A percentile compares a stretch with the other conserved stretches of the same genome.
Conservation (phyloP, 116 monocot species). For the Iris pallida region DNA sequence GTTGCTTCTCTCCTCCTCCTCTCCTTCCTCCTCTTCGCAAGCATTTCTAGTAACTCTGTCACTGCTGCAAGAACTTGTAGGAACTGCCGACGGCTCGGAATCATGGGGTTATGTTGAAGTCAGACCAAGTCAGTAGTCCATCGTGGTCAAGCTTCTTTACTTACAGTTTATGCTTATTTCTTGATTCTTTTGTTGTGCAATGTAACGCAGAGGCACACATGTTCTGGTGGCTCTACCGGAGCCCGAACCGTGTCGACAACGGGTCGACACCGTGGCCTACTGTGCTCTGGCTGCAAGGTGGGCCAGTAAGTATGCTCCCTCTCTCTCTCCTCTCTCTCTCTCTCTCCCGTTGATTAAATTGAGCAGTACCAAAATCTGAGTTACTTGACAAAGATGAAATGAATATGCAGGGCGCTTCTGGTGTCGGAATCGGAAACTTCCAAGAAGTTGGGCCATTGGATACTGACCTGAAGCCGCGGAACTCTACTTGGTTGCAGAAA, state of each 20-base stretch:
- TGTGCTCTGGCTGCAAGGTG: constrained; percentile 90
- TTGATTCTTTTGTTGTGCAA: not conserved
- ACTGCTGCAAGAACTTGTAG: constrained; percentile 1
- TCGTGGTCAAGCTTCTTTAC: not conserved
- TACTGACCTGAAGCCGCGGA: constrained; percentile 50
- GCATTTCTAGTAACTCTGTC: constrained; percentile 8
- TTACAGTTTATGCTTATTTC: not conserved
- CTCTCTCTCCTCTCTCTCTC: not conserved
- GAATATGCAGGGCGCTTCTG: constrained; percentile 59
- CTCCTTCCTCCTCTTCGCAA: not conserved
- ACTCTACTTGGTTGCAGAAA: constrained; percentile 73
- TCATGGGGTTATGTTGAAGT: constrained; percentile 93
- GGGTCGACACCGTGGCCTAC: constrained; percentile 71
- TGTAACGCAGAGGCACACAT: constrained; percentile 74
- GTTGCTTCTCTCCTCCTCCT: constrained; percentile 3
- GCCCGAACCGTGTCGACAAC: constrained; percentile 54
- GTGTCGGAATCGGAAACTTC: constrained; percentile 84
- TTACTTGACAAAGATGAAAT: not conserved
- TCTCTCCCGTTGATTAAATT: not conserved
- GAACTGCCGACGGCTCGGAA: constrained; percentile 57
- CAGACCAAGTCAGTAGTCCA: constrained; percentile 53
- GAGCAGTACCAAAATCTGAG: not conserved
- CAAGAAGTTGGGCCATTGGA: constrained; percentile 82
- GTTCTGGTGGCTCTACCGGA: constrained; percentile 96
- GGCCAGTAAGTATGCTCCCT: constrained; percentile 48